Base-by-base conservation (phyloP, 2,329 filamentous ascomycete species). In the Pseudonectria foliicola region DNA sequence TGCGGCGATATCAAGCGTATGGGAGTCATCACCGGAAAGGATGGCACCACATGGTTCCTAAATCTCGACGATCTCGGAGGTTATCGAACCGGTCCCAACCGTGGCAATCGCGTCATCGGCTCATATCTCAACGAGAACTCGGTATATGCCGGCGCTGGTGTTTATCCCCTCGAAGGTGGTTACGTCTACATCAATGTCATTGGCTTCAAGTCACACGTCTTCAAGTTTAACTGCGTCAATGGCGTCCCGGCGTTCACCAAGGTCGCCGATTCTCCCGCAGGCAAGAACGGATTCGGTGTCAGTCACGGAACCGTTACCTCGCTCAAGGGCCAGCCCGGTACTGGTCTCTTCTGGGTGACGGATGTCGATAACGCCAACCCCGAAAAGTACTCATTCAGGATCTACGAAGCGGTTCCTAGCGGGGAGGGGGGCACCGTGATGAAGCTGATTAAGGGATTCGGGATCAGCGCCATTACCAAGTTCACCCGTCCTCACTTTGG, bases 401-500 rank as follows among this genome's bases (percentile, higher is more conserved):
- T 75, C 24, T 76, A 74, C 45, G 63, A 73, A 14, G 67, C 72
- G 0, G 53, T 75, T 2, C 74, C 71, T 0, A 54, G 61, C 7
- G 62, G 67, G 15, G 68, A 67, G 18, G 18, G 18, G 5, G 18
- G 18, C 5, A 21, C 18, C 0, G 40, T 53, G 2, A 50, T 78
- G 31, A 67, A 58, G 2, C 55, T 70, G 33, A 62, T 77, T 42
- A 66, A 68, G 23, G 62, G 62, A 2, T 75, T 76, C 43, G 67
- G 67, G 16, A 61, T 76, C 10, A 59, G 65, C 0, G 70, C 68
- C 1, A 63, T 69, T 4, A 70, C 63, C 29, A 78, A 78, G 53
- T 78, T 78, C 42, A 69, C 67, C 3, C 63, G 73, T 2, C 70
- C 74, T 2, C 71, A 74, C 3, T 77, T 78, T 37, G 74, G 74